Base-by-base conservation (phyloP, 1,284 basidiomycete species). In the Heterobasidion occidentale region DNA sequence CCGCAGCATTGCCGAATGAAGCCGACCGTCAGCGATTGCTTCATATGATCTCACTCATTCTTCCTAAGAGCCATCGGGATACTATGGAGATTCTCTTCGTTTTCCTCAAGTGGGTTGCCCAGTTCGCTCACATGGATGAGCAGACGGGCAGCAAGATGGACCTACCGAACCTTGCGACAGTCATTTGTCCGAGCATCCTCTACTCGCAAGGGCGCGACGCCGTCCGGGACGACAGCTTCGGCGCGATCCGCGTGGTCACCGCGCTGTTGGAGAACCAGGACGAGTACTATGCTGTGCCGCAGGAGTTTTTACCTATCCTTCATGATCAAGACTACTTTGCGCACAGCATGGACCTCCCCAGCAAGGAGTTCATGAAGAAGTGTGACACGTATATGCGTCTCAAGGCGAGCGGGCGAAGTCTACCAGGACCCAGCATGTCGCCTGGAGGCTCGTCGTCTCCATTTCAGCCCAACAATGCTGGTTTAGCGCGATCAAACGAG, bases 121-220 rank as follows among this genome's bases (percentile, higher is more conserved):
- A 94, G 5, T 99, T 99, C 71, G 94, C 96, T 49, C 95, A 99
- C 72, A 85, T 97, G 73, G 96, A 99, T 68, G 95, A 96, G 66
- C 94, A 96, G 70, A 98, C 96, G 0, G 96, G 96, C 44, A 95
- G 92, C 75, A 96, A 96, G 75, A 99, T 99, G 96, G 96, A 99
- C 71, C 76, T 98, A 52, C 82, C 83, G 38, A 99, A 99, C 69
- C 78, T 99, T 61, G 94, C 96, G n/a, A 98, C 94, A 12, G 97
- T 99, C 68, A 94, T 99, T 62, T 91, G 91, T 64, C 97, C 97
- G 7, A 98, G 93, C 65, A 97, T 99, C 62, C 81, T 99, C 55
- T 86, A 88, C 62, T 88, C 94, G 36, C 86, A 92, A 60, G 88
- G 89, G 42, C 82, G 86, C 59, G 92, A 98, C 67, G 88, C 92